phyloP scores from a whole-genome alignment of 306 rosid genomes.

The Herpetospermum pedunculosum region DNA sequence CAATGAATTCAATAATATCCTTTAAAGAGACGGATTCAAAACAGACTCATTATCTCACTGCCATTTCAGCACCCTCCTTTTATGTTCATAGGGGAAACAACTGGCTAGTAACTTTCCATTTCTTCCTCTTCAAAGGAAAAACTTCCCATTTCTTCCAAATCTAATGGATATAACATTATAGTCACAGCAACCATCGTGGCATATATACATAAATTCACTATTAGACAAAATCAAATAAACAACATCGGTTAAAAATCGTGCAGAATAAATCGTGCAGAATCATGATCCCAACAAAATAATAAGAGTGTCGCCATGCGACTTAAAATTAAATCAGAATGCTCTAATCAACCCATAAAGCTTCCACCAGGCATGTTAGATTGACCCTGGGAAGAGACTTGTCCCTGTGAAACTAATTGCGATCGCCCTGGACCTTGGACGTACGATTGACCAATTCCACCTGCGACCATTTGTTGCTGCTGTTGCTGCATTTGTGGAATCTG shows the following conservation, averaged over 20 bases:
- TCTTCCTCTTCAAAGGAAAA: not conserved
- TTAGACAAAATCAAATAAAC: not conserved
- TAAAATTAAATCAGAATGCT: not conserved
- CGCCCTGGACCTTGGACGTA: slow-evolving; percentile 80
- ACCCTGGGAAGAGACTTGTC: slow-evolving; percentile 72
- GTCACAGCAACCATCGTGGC: not conserved
- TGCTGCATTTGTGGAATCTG: slow-evolving; percentile 51
- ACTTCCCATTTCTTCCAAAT: not conserved
- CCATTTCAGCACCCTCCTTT: not conserved
- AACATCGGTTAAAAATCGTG: not conserved
- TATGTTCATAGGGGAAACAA: not conserved
- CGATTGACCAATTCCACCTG: slow-evolving; percentile 59
- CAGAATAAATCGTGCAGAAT: too few relatives aligned
- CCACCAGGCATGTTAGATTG: slow-evolving; percentile 60
- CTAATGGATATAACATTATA: not conserved
- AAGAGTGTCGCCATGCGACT: not conserved
- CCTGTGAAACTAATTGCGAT: slow-evolving; percentile 70
- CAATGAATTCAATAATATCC: not conserved
- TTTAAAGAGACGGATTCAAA: not conserved
- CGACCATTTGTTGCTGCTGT: slow-evolving; percentile 83
- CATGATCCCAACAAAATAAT: not conserved
- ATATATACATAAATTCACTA: not conserved
- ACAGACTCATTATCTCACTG: not conserved
- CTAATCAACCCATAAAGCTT: slow-evolving; percentile 51
- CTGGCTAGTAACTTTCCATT: not conserved